A percentile compares a stretch with the other conserved stretches of the same genome.
Conservation (phyloP, 306 rosid genomes). For the Vigna mungo region DNA sequence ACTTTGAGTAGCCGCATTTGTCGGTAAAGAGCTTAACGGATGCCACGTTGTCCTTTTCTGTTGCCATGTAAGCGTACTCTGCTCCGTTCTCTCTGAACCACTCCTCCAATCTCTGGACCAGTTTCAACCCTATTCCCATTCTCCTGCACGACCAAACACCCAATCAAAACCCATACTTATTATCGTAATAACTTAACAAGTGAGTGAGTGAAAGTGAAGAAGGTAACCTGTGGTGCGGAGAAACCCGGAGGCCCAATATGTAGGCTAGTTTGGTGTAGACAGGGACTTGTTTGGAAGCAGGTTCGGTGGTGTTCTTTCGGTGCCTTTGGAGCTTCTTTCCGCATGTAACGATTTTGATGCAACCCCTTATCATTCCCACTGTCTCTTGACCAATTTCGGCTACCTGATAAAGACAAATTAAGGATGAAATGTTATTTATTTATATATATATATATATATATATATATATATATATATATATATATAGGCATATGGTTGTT, state of each 20-base stretch:
- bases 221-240: slow-evolving; percentile 77
- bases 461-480: too few relatives aligned
- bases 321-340: slow-evolving; percentile 67
- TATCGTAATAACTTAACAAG: background rate
- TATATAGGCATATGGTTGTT: too few relatives aligned
- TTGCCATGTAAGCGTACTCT: slow-evolving; percentile 91
- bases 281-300: slow-evolving; percentile 49
- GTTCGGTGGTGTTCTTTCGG: slow-evolving; percentile 45
- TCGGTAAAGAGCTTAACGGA: slow-evolving; percentile 80
- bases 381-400: slow-evolving; percentile 73
- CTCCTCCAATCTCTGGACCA: slow-evolving; percentile 68
- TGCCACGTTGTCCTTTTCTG: slow-evolving; percentile 85
- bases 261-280: slow-evolving; percentile 80
- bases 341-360: slow-evolving; percentile 95
- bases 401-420: slow-evolving; percentile 56
- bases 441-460: too few relatives aligned
- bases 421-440: background rate
- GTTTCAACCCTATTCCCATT: slow-evolving; percentile 82
- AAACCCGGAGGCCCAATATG: slow-evolving; percentile 88
- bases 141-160: slow-evolving; percentile 59
- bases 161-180: background rate
- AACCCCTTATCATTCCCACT: slow-evolving; percentile 90
- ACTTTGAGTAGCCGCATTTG: slow-evolving; percentile 89
- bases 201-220: background rate
- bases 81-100: slow-evolving; percentile 88